A percentile compares a stretch with the other conserved stretches of the same genome.
These are phyloP conservation scores for Aspergillus sojae DNA, from an alignment of 2,329 filamentous ascomycete genomes.

Conservation along the genomic window DNA sequence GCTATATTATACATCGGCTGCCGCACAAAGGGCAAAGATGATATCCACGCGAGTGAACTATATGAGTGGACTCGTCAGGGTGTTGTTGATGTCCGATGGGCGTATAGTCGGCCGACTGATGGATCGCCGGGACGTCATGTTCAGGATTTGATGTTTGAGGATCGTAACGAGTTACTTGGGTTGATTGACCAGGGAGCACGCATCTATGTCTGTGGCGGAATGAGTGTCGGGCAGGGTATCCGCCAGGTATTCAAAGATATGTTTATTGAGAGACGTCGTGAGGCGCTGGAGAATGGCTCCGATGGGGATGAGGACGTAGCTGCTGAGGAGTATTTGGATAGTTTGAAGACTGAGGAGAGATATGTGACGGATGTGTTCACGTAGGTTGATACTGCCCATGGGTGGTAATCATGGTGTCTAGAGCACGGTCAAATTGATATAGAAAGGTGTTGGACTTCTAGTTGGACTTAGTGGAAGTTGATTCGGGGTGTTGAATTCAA, in stretches of 20 bases:
- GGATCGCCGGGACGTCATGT: constrained; percentile 55
- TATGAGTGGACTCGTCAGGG: constrained; percentile 63
- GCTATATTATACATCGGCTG: constrained; percentile 42
- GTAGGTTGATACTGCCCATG: constrained; percentile 9
- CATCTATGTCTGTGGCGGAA: constrained; percentile 67
- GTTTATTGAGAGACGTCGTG: constrained; percentile 30
- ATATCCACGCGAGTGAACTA: constrained; percentile 40
- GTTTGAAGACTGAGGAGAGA: constrained; percentile 51
- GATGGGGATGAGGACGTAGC: constrained; percentile 29
- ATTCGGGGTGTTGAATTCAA: no score
- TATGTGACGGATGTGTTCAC: constrained; percentile 64
- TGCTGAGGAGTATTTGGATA: constrained; percentile 33
- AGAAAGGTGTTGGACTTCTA: not conserved
- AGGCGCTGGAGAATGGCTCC: constrained; percentile 34
- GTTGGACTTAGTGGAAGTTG: no score
- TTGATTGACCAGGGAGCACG: constrained; percentile 56
- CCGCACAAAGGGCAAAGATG: constrained; percentile 36
- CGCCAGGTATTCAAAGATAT: constrained; percentile 44
- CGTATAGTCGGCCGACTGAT: constrained; percentile 57
- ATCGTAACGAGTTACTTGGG: constrained; percentile 48
- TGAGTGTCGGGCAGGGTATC: constrained; percentile 53
- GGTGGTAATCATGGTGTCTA: not conserved
- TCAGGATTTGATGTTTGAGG: constrained; percentile 55
- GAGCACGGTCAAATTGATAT: not conserved
- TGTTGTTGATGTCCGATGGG: constrained; percentile 63